A percentile compares a stretch with the other conserved stretches of the same genome.
These are phyloP conservation scores for Phyllostachys edulis DNA, from an alignment of 176 grass and related monocot species.

Conservation along the genomic window DNA sequence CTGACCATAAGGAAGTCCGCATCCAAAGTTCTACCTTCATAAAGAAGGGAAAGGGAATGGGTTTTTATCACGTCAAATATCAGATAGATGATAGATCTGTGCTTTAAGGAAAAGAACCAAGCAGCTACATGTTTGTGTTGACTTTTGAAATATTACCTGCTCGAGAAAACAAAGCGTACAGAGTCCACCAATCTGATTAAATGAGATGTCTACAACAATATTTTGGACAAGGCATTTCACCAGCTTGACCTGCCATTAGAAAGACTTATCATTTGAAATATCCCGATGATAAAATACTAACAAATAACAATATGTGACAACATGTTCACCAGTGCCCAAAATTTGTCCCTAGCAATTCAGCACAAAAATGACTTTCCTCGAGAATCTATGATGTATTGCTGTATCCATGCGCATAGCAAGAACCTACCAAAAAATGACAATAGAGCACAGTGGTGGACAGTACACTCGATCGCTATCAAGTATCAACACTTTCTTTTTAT, in stretches of 20 bases:
- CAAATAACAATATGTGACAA: slow-evolving; percentile 6
- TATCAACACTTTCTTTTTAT: slow-evolving; percentile 15
- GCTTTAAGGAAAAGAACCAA: slow-evolving; percentile 12
- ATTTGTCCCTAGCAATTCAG: background rate
- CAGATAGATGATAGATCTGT: slow-evolving; percentile 11
- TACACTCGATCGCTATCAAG: background rate
- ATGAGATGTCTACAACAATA: slow-evolving; percentile 89
- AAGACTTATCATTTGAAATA: slow-evolving; percentile 21
- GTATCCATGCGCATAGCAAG: background rate
- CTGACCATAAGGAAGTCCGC: background rate
- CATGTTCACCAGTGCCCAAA: background rate
- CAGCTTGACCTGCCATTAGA: slow-evolving; percentile 72
- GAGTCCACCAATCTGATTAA: slow-evolving; percentile 90
- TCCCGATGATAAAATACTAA: background rate
- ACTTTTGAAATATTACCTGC: slow-evolving; percentile 52
- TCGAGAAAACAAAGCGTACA: slow-evolving; percentile 94
- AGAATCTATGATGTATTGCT: background rate
- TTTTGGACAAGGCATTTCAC: slow-evolving; percentile 92
- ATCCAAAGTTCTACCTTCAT: background rate
- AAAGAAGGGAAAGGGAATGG: background rate
- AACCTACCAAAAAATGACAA: background rate
- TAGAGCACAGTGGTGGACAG: background rate
- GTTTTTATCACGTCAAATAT: slow-evolving; percentile 8
- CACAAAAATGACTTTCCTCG: background rate
- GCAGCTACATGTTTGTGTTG: background rate